Evolutionary conservation across 805 yeast species (phyloP).

Genomic region (Candida boidinii): DNA sequence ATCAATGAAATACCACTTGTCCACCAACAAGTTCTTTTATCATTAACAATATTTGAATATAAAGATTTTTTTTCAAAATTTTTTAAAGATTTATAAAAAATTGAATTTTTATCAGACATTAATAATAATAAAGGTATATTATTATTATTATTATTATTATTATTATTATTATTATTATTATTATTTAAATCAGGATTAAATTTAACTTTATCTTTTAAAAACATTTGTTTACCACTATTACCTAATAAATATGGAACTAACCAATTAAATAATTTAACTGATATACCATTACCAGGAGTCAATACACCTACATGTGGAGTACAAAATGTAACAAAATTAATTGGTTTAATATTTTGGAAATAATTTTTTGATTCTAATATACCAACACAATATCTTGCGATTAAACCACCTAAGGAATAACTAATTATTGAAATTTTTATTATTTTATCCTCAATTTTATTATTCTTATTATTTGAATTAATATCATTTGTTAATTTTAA

Average conservation of each 20-base stretch:
- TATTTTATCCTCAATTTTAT: slow-evolving; percentile 28
- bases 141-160: slow-evolving; percentile 1
- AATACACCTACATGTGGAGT: slow-evolving; percentile 64
- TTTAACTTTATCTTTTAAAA: slow-evolving; percentile 39
- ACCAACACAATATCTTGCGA: slow-evolving; percentile 78
- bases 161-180: slow-evolving; percentile 2
- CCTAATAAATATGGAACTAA: slow-evolving; percentile 62
- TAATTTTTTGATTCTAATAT: slow-evolving; percentile 43
- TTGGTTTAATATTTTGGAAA: slow-evolving; percentile 43
- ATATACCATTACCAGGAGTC: slow-evolving; percentile 46
- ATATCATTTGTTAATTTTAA: slow-evolving; percentile 24
- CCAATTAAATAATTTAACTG: slow-evolving; percentile 49
- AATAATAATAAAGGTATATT: slow-evolving; percentile 45
- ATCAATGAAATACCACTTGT: slow-evolving; percentile 60
- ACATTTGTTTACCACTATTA: slow-evolving; percentile 67
- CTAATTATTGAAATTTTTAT: slow-evolving; percentile 73
- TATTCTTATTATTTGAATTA: slow-evolving; percentile 9
- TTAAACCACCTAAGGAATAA: slow-evolving; percentile 83
- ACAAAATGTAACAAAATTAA: slow-evolving; percentile 53
- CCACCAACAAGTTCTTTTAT: slow-evolving; percentile 77
- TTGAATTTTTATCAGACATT: slow-evolving; percentile 57
- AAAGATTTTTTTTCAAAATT: slow-evolving; percentile 45
- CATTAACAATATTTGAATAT: slow-evolving; percentile 74
- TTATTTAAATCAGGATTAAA: slow-evolving; percentile 2
- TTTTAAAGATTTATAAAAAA: slow-evolving; percentile 48